These are phyloP conservation scores for Podaxis sp. DNA, from an alignment of 768 basidiomycete genomes.

Conservation along the genomic window DNA sequence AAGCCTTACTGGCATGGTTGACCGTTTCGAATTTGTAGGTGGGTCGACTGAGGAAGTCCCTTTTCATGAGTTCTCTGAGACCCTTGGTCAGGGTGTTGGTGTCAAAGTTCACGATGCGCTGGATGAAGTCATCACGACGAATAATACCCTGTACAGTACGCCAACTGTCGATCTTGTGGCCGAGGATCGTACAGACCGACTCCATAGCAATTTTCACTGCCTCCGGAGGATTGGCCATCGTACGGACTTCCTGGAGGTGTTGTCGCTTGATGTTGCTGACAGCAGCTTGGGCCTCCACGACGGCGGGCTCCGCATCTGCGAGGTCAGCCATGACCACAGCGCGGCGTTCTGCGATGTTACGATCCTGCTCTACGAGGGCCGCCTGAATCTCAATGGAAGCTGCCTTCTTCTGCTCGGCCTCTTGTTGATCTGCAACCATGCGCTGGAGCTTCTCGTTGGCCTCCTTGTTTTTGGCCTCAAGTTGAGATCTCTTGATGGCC, in stretches of 20 bases:
- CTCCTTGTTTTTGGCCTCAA: conserved; percentile 91
- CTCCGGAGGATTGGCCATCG: conserved; percentile 98
- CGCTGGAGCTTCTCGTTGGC: conserved; percentile 97
- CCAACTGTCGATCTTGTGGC: conserved; percentile 97
- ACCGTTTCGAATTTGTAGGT: conserved; percentile 95
- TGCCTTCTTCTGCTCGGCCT: conserved; percentile 97
- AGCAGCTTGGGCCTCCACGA: conserved; percentile 92
- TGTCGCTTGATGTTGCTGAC: conserved; percentile 96
- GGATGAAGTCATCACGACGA: conserved; percentile 95
- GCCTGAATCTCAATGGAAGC: conserved; percentile 96
- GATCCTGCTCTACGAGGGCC: conserved; percentile 89
- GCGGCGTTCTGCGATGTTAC: conserved; percentile 82
- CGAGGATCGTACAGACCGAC: conserved; percentile 93
- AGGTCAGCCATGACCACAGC: conserved; percentile 92
- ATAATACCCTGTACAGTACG: conserved; percentile 94
- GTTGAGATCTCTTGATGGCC: conserved; percentile 88
- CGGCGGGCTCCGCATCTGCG: conserved; percentile 97
- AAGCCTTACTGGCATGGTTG: conserved; percentile 93
- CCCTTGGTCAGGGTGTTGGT: conserved; percentile 85
- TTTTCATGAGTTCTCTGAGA: conserved; percentile 89
- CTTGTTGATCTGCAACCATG: conserved; percentile 98
- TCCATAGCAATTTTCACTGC: conserved; percentile 98
- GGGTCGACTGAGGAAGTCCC: conserved; percentile 87
- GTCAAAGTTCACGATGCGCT: conserved; percentile 93
- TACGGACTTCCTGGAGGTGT: conserved; percentile 94